Base-by-base conservation (phyloP, 2,329 filamentous ascomycete genomes). In the Chrysosporium queenslandicum region DNA sequence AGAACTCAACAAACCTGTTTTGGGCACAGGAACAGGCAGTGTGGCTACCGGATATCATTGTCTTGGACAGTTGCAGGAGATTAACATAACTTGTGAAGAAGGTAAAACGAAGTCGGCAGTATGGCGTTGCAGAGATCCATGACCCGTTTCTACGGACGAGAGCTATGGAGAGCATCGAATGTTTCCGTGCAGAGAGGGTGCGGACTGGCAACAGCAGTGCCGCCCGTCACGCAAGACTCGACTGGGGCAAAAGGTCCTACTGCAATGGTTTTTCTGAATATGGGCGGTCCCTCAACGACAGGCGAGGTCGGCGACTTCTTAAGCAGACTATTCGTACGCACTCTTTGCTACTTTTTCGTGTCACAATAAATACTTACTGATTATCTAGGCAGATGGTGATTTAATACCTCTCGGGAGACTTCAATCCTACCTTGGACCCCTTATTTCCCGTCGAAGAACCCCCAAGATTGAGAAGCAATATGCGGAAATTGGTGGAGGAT, bases 261-360 rank as follows among this genome's bases (percentile, higher is more conserved):
- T 3, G 92, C 92, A 40, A 97, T 98, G 82, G 92, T 98, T 12
- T 96, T 98, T 65, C 81, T 98, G 73, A 98, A 98, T 71, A 98
- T 98, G 92, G 92, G 92, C 55, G 92, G 92, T 0, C 92, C 92
- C 2, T 86, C 87, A 1, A 95, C 86, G 3, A 86, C 85, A 3
- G 80, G 83, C 59, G 89, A 98, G 73, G 92, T 98, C 32, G 83
- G 85, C 61, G 82, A 85, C 69, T 98, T 97, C 65, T 73, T 98
- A 45, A 92, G 85, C 67, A 82, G 90, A 61, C 75, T 98, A 60
- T 98, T 98, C 72, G 91, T 94, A 79, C 54, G 85, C 71, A 34
- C 40, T 39, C 30, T 37, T 16, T 42, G 14, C 23, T 12, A 18
- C 9, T 9, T 25, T 20, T 3, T 12, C 16, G 6, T 2, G 23